Evolutionary conservation across 1,139 yeast genomes (phyloP), one percentile per base, ranked within the genome.

Genomic region (Kodamaea suecica): DNA sequence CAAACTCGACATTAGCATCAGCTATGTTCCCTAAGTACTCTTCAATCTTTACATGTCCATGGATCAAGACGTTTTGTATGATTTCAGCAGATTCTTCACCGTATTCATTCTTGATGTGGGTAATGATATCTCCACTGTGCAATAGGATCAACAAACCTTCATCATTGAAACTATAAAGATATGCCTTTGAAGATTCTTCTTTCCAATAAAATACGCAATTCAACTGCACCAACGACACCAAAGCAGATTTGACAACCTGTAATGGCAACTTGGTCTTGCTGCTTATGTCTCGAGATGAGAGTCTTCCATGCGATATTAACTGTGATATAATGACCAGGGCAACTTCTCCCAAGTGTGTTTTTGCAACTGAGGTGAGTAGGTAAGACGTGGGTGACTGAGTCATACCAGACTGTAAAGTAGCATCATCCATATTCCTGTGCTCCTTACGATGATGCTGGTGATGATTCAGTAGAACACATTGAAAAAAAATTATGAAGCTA

Each of bases 41-140:
- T 2, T 64, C 60, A 2, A 80, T 63, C 12, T 79, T 71, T 37
- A 88, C 57, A 47, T 82, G 83, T 76, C 97, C 63, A 69, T 69
- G 34, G 68, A 73, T 49, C 70, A 66, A 48, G 33, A 88, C 66
- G 49, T 84, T 86, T 49, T 84, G 88, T n/a, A 85, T 67, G 25
- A 87, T 75, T 42, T 81, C 81, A 0, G 90, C 84, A 19, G 75
- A 64, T 10, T 64, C 66, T 17, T 69, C 70, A n/a, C 70, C 73
- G 38, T 64, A 63, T 10, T 41, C 35, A 7, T 45, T 38, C 37
- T 70, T 69, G 27, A 84, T 72, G 36, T 70, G 69, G 29, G 74
- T 61, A 25, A 86, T 68, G 41, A 88, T 79, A 35, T 85, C 85
- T 21, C 95, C 97, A 24, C 90, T 71, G 58, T 87, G 85, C 21